Percentiles rank a stretch among this genome's conserved stretches.
Conservation (phyloP, 83 land plant species). For the Picea engelmannii region DNA sequence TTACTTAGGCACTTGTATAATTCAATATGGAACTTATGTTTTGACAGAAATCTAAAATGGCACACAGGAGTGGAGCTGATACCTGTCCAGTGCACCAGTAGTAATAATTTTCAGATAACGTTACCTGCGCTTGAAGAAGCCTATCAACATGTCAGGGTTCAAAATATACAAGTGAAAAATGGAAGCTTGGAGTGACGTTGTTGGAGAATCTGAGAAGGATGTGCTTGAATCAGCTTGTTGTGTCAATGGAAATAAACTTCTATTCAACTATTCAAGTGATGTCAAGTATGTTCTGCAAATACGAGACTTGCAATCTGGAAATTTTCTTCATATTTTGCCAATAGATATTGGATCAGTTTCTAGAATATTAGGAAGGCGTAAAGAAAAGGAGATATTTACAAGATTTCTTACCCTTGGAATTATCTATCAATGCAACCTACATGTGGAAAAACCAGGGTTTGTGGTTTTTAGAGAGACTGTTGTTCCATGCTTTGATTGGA, state of each 20-base stretch:
- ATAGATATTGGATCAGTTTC: constrained; percentile 80
- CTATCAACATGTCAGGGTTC: no score
- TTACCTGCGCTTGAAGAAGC: no score
- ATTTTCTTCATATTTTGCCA: constrained; percentile 52
- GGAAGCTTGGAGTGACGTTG: constrained; percentile 45
- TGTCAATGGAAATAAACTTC: constrained; percentile 65
- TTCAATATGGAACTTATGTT: no score
- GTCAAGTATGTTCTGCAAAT: constrained; percentile 83
- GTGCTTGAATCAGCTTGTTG: constrained; percentile 70
- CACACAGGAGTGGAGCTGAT: no score
- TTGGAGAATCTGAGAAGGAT: constrained; percentile 69
- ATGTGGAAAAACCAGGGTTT: constrained; percentile 42
- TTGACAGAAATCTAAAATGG: no score
- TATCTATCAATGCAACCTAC: constrained; percentile 75
- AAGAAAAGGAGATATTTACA: constrained; percentile 73
- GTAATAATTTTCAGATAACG: no score
- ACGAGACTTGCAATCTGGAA: constrained; percentile 71
- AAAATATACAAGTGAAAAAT: no score
- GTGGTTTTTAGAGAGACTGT: constrained; percentile 65
- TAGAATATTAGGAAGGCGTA: constrained; percentile 62
- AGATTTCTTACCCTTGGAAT: constrained; percentile 92
- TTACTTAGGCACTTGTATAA: no score
- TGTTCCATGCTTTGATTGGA: constrained; percentile 76
- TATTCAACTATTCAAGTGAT: constrained; percentile 81
- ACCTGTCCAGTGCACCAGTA: no score